Evolutionary conservation across 345 rosid genomes (phyloP), one percentile per base, ranked within the genome.

Genomic region (Populus pruinosa): DNA sequence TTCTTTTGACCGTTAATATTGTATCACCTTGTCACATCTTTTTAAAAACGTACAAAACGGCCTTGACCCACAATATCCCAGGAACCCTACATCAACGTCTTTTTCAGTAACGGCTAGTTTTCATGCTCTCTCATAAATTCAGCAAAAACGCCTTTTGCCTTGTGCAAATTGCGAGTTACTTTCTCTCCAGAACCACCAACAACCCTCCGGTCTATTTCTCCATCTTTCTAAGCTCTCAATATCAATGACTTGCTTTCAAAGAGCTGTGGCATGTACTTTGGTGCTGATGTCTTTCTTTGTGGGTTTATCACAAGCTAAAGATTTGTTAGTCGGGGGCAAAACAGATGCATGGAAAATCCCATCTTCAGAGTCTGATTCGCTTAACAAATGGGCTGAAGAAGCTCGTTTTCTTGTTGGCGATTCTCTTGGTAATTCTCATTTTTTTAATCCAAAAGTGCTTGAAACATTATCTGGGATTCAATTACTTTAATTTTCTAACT

Each of bases 341-440:
- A 73, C 77, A 2, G 77, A 82, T 67, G 75, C 91, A 0, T 93
- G 97, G 96, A 80, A 84, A 78, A 74, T 85, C 74, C 94, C 96
- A 11, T 72, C 78, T 44, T 83, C 89, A 53, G 84, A 91, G 77
- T 74, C 97, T n/a, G 90, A 88, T 73, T 86, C 94, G 6, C 94
- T 93, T 76, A 88, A 90, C 81, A 75, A 80, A 78, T 93, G 98
- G 98, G 98, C 97, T 67, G 89, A 80, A 79, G 85, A 67, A 9
- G 66, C 89, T 20, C 91, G 93, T 16, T 91, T 93, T 79, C 86
- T 73, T 62, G 75, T 90, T 4, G 94, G 92, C 21, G 94, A 93
- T 74, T 73, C 87, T 50, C 93, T 91, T 0, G 93, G 94, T 91
- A 77, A 77, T 31, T 63, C 53, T 27, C 29, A 23, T 62, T 62